Evolutionary conservation across 164 flowering plant species (phyloP).

Genomic region (Euptelea pleiosperma): DNA sequence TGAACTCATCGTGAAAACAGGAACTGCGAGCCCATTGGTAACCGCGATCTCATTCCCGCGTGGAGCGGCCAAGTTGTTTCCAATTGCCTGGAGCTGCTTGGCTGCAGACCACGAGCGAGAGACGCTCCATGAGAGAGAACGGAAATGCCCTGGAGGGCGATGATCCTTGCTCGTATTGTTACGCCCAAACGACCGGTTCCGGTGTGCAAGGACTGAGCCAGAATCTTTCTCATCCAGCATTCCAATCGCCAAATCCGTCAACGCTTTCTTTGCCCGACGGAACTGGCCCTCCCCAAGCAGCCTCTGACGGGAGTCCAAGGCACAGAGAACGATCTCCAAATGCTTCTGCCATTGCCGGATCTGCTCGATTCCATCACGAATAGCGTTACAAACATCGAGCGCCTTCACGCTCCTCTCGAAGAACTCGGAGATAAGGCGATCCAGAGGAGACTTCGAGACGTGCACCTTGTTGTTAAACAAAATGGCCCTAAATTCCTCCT

Average conservation of each 20-base stretch:
- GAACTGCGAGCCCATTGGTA: constrained; percentile 54
- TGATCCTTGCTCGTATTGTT: constrained; percentile 33
- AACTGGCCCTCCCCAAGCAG: constrained; percentile 76
- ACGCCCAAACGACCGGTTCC: constrained; percentile 83
- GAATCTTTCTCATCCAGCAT: constrained; percentile 88
- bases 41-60: constrained; percentile 53
- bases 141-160: constrained; percentile 44
- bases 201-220: constrained; percentile 32
- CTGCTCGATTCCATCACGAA: constrained; percentile 83
- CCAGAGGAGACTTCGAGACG: constrained; percentile 47
- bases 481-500: constrained; percentile 67
- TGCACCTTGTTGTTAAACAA: constrained; percentile 35
- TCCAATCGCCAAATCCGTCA: constrained; percentile 64
- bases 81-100: constrained; percentile 82
- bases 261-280: constrained; percentile 79
- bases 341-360: constrained; percentile 78
- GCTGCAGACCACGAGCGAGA: constrained; percentile 77
- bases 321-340: constrained; percentile 66
- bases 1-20: constrained; percentile 71
- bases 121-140: constrained; percentile 93
- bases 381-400: constrained; percentile 84
- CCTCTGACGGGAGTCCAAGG: constrained; percentile 45
- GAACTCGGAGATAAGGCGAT: constrained; percentile 50
- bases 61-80: constrained; percentile 57
- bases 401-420: constrained; percentile 82